Conservation (phyloP, 139 green algal species). For the Asterochloris erici region DNA sequence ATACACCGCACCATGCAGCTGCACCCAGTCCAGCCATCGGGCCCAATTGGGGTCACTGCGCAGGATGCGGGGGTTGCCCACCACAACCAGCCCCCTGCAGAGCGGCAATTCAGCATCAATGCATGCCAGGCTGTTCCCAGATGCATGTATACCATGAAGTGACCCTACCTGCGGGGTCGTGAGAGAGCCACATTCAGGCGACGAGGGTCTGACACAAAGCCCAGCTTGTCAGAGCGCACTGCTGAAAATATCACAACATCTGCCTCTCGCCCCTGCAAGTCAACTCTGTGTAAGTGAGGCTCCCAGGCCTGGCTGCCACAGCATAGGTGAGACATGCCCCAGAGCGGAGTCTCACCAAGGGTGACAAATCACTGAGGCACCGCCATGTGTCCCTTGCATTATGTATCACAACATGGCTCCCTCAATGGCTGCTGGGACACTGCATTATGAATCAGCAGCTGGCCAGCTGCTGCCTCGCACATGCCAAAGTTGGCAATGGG, state of each 20-base stretch:
- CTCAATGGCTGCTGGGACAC: too few species aligned
- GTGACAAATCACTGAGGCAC: not conserved
- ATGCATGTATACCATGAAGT: not conserved
- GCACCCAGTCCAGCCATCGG: constrained; percentile 38
- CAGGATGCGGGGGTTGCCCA: constrained; percentile 52
- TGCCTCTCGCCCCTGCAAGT: constrained; percentile 84
- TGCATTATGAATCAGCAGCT: too few species aligned
- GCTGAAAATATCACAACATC: constrained; percentile 87
- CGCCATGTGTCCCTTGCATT: not conserved
- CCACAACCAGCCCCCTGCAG: constrained; percentile 63
- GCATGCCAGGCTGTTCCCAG: not conserved
- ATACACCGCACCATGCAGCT: not conserved
- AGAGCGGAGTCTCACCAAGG: too few species aligned
- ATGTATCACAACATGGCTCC: too few species aligned
- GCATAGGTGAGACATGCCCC: too few species aligned
- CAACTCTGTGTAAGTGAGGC: constrained; percentile 25
- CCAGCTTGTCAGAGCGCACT: constrained; percentile 83
- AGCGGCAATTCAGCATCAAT: not conserved
- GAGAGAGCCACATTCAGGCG: constrained; percentile 94
- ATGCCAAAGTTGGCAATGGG: too few species aligned
- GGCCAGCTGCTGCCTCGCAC: too few species aligned
- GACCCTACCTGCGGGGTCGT: constrained; percentile 46
- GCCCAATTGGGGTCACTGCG: constrained; percentile 31
- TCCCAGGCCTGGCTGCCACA: too few species aligned
- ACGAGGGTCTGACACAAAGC: constrained; percentile 82